These are phyloP conservation scores for Mucor piriformis DNA, from an alignment of 371 early-diverging fungal species.

Conservation along the genomic window DNA sequence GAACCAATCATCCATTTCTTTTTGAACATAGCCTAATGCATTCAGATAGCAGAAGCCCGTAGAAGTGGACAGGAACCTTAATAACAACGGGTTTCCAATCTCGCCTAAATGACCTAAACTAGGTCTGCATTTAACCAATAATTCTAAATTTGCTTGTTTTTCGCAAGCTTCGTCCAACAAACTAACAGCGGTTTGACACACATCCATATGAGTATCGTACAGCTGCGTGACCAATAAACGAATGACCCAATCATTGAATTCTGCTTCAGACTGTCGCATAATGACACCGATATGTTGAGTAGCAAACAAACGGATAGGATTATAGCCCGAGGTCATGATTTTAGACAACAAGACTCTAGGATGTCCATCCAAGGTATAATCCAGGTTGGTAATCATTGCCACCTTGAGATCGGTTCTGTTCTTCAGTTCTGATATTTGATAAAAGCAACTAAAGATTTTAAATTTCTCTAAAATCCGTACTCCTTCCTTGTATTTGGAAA, in stretches of 20 bases:
- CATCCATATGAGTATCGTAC: slow-evolving; percentile 79
- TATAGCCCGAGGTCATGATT: slow-evolving; percentile 82
- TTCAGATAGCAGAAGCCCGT: slow-evolving; percentile 75
- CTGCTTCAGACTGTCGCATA: slow-evolving; percentile 59
- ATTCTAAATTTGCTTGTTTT: slow-evolving; percentile 64
- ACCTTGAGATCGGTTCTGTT: slow-evolving; percentile 82
- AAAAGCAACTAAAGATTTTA: slow-evolving; percentile 80
- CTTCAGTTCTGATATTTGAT: slow-evolving; percentile 79
- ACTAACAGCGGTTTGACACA: slow-evolving; percentile 73
- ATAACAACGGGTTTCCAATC: slow-evolving; percentile 68
- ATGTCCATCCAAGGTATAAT: slow-evolving; percentile 85
- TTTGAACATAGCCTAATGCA: slow-evolving; percentile 73
- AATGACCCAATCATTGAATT: slow-evolving; percentile 80
- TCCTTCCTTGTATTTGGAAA: slow-evolving; percentile 71
- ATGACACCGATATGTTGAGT: slow-evolving; percentile 74
- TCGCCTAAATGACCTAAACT: slow-evolving; percentile 77
- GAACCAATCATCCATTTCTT: slow-evolving; percentile 85
- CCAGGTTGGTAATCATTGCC: slow-evolving; percentile 75
- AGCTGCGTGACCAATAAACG: slow-evolving; percentile 77
- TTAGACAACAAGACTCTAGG: slow-evolving; percentile 81
- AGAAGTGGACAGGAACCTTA: slow-evolving; percentile 73
- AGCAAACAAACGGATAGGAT: slow-evolving; percentile 77
- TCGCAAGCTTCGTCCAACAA: slow-evolving; percentile 78
- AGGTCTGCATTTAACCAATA: slow-evolving; percentile 71
- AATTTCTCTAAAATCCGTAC: slow-evolving; percentile 72